Percentiles rank a stretch among this genome's conserved stretches.
Evolutionary conservation across 2,329 filamentous ascomycete species (phyloP).

Genomic region (Alternaria consortialis): DNA sequence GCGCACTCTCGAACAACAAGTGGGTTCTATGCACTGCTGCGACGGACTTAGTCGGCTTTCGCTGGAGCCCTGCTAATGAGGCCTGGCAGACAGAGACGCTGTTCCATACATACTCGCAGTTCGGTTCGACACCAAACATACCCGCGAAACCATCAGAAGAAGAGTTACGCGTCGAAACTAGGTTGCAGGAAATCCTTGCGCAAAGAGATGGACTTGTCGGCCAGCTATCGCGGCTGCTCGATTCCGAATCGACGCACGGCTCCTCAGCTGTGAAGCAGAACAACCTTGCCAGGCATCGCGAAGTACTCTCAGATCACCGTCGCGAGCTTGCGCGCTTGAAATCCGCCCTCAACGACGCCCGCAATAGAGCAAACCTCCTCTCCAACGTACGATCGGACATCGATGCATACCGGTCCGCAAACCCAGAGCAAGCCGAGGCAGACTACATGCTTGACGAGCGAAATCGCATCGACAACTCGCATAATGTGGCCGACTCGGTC

Average conservation of each 20-base stretch:
- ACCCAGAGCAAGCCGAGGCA: constrained; percentile 83
- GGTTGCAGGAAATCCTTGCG: constrained; percentile 84
- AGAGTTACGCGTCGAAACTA: constrained; percentile 79
- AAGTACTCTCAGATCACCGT: constrained; percentile 87
- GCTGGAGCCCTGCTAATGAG: constrained; percentile 33
- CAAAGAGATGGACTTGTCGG: constrained; percentile 85
- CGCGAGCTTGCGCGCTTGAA: constrained; percentile 81
- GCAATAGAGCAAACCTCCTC: constrained; percentile 88
- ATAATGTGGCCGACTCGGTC: constrained; percentile 88
- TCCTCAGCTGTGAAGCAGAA: constrained; percentile 96
- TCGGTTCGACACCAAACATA: constrained; percentile 79
- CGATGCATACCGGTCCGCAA: constrained; percentile 82
- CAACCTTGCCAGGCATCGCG: constrained; percentile 89
- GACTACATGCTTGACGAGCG: constrained; percentile 98
- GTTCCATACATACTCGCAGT: constrained; percentile 90
- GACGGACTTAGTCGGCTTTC: constrained; percentile 25
- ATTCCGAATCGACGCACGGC: constrained; percentile 87
- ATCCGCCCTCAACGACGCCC: constrained; percentile 75
- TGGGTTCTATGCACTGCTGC: constrained; percentile 53
- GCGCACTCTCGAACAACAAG: constrained; percentile 87
- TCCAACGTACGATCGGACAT: constrained; percentile 93
- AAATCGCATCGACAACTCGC: constrained; percentile 83
- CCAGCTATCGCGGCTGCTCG: constrained; percentile 87
- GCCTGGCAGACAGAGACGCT: constrained; percentile 77
- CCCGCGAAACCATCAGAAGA: constrained; percentile 85